A percentile compares a stretch with the other conserved stretches of the same genome.
Evolutionary conservation across 768 basidiomycete species (phyloP).

Genomic region (Holtermannia corniformis): DNA sequence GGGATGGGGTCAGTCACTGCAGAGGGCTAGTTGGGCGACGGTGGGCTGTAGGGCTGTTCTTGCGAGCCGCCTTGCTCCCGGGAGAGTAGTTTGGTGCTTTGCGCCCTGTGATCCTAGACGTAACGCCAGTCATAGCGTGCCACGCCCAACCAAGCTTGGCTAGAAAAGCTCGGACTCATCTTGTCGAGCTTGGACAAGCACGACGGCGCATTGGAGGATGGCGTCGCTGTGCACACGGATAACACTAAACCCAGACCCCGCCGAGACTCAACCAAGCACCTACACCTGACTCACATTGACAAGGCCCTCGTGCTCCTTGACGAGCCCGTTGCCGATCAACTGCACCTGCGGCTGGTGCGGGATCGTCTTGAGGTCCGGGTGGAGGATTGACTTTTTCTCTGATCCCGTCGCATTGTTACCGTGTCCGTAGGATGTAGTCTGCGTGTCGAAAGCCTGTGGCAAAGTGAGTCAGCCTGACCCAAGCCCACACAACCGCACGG

Average conservation of each 20-base stretch:
- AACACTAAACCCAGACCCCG: too few relatives aligned
- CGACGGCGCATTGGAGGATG: too few relatives aligned
- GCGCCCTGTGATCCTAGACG: too few relatives aligned
- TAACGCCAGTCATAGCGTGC: too few relatives aligned
- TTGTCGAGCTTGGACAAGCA: too few relatives aligned
- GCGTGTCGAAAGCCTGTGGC: conserved; percentile 64
- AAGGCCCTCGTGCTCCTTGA: conserved; percentile 71
- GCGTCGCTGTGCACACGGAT: too few relatives aligned
- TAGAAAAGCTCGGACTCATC: too few relatives aligned
- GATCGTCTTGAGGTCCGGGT: conserved; percentile 83
- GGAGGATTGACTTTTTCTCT: conserved; percentile 68
- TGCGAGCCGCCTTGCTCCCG: too few relatives aligned
- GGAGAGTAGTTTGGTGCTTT: too few relatives aligned
- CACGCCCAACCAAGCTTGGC: too few relatives aligned
- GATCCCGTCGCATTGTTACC: conserved; percentile 76
- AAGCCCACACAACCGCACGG: conserved; percentile 12
- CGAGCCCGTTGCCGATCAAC: conserved; percentile 77
- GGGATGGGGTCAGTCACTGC: neutral
- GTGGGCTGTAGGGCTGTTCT: too few relatives aligned
- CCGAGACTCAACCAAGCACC: neutral
- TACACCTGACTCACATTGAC: conserved; percentile 44
- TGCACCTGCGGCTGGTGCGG: conserved; percentile 82
- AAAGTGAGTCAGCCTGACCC: neutral
- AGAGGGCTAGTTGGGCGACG: too few relatives aligned
- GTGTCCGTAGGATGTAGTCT: conserved; percentile 62